Evolutionary conservation across 2,329 filamentous ascomycete species (phyloP).

Genomic region (Catunica adiposa): DNA sequence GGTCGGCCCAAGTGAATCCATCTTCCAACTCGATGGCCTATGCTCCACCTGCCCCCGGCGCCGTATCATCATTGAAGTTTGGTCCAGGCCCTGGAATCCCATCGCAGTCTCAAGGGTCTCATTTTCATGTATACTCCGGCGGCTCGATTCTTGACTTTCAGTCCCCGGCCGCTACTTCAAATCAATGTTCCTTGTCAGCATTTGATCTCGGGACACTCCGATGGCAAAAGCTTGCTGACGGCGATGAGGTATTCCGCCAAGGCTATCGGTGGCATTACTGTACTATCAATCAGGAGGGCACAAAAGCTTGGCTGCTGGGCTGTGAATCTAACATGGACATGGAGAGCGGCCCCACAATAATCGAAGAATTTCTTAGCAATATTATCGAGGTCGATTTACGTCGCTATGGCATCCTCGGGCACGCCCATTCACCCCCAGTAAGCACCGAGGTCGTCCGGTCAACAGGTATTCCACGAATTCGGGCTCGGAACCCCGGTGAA

Average conservation of each 20-base stretch:
- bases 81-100: conserved; percentile 74
- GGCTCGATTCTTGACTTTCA: conserved; percentile 87
- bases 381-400: conserved; percentile 87
- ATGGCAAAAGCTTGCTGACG: conserved; percentile 91
- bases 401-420: conserved; percentile 72
- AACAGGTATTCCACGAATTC: too few species aligned
- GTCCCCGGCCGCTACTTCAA: conserved; percentile 72
- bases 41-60: conserved; percentile 69
- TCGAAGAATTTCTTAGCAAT: conserved; percentile 81
- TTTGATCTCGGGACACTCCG: conserved; percentile 73
- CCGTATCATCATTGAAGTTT: conserved; percentile 82
- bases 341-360: conserved; percentile 49
- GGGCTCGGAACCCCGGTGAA: too few species aligned
- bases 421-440: conserved; percentile 29
- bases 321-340: conserved; percentile 61
- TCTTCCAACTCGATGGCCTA: conserved; percentile 56
- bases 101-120: conserved; percentile 74
- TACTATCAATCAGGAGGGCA: conserved; percentile 85
- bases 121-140: conserved; percentile 91
- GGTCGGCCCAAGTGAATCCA: conserved; percentile 48
- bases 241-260: conserved; percentile 76
- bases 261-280: conserved; percentile 99
- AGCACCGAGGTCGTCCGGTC: conserved; percentile 23
- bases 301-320: conserved; percentile 92
- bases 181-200: conserved; percentile 80